Percentiles rank a stretch among this genome's conserved stretches.
Conservation (phyloP, 371 early-diverging fungal species). For the Mucor irregularis region DNA sequence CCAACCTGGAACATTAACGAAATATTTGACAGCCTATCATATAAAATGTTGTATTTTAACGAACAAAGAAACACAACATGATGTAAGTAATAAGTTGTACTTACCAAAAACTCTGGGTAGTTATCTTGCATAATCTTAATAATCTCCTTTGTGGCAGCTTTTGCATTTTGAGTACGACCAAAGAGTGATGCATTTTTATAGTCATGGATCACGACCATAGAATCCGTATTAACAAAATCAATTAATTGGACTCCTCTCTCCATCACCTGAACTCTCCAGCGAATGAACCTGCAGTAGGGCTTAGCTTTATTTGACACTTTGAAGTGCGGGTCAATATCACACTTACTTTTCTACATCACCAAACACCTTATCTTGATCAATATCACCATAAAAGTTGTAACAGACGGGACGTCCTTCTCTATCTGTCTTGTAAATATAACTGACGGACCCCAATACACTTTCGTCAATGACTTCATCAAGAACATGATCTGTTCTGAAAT, state of each 20-base stretch:
- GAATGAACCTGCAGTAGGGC: slow-evolving; percentile 48
- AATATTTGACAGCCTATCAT: slow-evolving; percentile 50
- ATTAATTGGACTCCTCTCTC: slow-evolving; percentile 54
- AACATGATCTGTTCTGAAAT: slow-evolving; percentile 46
- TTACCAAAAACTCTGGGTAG: slow-evolving; percentile 63
- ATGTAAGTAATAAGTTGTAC: neutral
- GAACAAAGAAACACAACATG: too few species aligned
- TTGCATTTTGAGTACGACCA: slow-evolving; percentile 49
- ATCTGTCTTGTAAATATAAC: slow-evolving; percentile 53
- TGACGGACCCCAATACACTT: slow-evolving; percentile 46
- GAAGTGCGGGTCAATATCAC: neutral
- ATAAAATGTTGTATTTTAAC: neutral
- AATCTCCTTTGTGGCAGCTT: slow-evolving; percentile 55
- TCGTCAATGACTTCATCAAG: slow-evolving; percentile 53
- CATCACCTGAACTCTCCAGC: slow-evolving; percentile 65
- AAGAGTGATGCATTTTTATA: slow-evolving; percentile 55
- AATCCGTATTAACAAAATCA: slow-evolving; percentile 55
- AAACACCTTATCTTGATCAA: slow-evolving; percentile 61
- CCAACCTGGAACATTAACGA: slow-evolving; percentile 65
- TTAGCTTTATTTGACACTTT: neutral
- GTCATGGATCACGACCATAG: slow-evolving; percentile 64
- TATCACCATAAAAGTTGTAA: slow-evolving; percentile 61
- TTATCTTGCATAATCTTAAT: slow-evolving; percentile 64
- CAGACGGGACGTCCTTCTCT: slow-evolving; percentile 58
- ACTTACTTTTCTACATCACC: slow-evolving; percentile 47